Conservation (phyloP, 305 asterid genomes). For the Stenogyne calaminthoides region DNA sequence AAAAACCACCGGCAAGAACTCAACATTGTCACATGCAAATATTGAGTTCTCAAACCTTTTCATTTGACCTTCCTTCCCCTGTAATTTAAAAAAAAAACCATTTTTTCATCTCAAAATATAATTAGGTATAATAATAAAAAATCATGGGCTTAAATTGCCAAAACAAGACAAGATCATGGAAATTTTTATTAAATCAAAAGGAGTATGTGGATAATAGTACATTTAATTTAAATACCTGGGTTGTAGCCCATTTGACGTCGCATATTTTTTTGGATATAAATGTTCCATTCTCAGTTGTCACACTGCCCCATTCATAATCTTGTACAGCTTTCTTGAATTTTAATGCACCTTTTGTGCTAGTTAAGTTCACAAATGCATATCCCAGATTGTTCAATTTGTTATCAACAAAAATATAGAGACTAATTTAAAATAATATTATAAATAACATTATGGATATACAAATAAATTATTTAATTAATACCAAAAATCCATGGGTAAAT, state of each 20-base stretch:
- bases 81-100: no score
- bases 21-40: constrained; percentile 37
- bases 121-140: no score
- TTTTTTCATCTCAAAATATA: no score
- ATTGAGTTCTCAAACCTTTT: constrained; percentile 33
- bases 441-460: no score
- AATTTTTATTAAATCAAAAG: no score
- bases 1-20: constrained; percentile 50
- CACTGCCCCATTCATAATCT: constrained; percentile 35
- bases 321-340: constrained; percentile 30
- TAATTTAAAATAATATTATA: no score
- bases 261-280: constrained; percentile 40
- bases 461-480: constrained; percentile 3
- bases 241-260: constrained; percentile 44
- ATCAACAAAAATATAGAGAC: background rate
- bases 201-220: no score
- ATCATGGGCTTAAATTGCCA: no score
- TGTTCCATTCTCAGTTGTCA: background rate
- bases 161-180: no score
- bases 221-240: constrained; percentile 41
- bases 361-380: constrained; percentile 58
- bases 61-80: constrained; percentile 46
- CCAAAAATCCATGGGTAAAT: constrained; percentile 59
- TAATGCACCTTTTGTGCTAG: constrained; percentile 31
- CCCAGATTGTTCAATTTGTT: constrained; percentile 49